Percentiles rank a stretch among this genome's conserved stretches.
Evolutionary conservation across 345 rosid species (phyloP).

Genomic region (Lepidium africanum): DNA sequence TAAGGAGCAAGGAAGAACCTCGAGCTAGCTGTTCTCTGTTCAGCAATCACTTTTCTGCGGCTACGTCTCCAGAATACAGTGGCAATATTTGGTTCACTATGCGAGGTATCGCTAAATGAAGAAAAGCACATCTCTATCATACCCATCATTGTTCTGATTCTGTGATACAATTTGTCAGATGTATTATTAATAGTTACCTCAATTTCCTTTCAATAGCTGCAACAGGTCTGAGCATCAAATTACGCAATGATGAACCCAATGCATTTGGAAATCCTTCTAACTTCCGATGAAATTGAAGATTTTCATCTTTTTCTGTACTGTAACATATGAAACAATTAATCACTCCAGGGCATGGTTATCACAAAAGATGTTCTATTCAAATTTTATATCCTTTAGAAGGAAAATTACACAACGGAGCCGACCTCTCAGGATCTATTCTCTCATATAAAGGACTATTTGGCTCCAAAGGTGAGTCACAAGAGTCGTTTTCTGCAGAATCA

Average conservation of each 20-base stretch:
- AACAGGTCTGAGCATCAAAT: constrained; percentile 52
- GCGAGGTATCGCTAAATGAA: constrained; percentile 50
- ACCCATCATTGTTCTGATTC: not conserved
- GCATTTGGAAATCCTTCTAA: constrained; percentile 60
- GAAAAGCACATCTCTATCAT: constrained; percentile 6
- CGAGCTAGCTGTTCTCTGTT: constrained; percentile 96
- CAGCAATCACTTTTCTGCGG: constrained; percentile 88
- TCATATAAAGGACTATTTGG: constrained; percentile 97
- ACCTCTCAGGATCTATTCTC: constrained; percentile 75
- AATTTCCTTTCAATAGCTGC: constrained; percentile 51
- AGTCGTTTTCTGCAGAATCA: constrained; percentile 98
- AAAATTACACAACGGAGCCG: constrained; percentile 16
- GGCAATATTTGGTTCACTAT: constrained; percentile 89
- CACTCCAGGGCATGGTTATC: constrained; percentile 13
- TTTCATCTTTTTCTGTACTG: constrained; percentile 89
- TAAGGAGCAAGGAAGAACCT: constrained; percentile 46
- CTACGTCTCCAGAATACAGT: constrained; percentile 82
- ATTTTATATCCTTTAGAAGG: constrained; percentile 5
- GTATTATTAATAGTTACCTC: constrained; percentile 39
- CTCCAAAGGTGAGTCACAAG: constrained; percentile 97
- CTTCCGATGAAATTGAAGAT: constrained; percentile 53
- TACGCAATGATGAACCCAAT: constrained; percentile 54
- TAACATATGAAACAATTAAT: constrained; percentile 17
- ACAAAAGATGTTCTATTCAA: not conserved
- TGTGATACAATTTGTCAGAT: constrained; percentile 1